These are phyloP conservation scores for Handroanthus guayacan DNA, from an alignment of 257 asterid genomes.

Conservation along the genomic window DNA sequence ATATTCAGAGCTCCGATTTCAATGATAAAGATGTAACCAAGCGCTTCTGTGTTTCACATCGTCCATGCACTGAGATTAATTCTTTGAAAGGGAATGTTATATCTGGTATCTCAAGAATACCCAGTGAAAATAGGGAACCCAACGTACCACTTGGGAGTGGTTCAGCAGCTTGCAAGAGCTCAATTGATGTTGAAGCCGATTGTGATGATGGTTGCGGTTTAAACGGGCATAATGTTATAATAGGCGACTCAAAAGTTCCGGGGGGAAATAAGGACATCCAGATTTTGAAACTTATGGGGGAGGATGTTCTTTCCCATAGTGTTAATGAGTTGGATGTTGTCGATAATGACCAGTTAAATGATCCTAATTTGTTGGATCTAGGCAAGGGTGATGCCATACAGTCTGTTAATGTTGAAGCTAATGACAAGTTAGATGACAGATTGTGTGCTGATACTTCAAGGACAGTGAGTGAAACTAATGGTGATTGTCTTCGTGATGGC, in stretches of 20 bases:
- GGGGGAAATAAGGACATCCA: constrained; percentile 18
- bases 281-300: constrained; percentile 27
- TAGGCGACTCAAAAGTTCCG: neutral
- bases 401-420: constrained; percentile 23
- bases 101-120: constrained; percentile 44
- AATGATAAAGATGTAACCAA: constrained; percentile 43
- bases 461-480: constrained; percentile 38
- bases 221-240: constrained; percentile 24
- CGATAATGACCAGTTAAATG: constrained; percentile 23
- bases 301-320: constrained; percentile 29
- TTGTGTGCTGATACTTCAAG: constrained; percentile 31
- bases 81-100: constrained; percentile 53
- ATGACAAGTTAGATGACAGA: constrained; percentile 38
- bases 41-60: constrained; percentile 47
- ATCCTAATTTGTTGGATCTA: constrained; percentile 6
- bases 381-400: neutral
- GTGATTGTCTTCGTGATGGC: constrained; percentile 28
- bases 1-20: constrained; percentile 31
- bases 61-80: constrained; percentile 48
- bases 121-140: constrained; percentile 39
- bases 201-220: constrained; percentile 7
- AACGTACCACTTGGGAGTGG: constrained; percentile 27
- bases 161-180: constrained; percentile 30
- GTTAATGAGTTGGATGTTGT: constrained; percentile 13
- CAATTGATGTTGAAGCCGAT: constrained; percentile 26